phyloP scores from a whole-genome alignment of 306 rosid genomes.

The Trifolium fragiferum region DNA sequence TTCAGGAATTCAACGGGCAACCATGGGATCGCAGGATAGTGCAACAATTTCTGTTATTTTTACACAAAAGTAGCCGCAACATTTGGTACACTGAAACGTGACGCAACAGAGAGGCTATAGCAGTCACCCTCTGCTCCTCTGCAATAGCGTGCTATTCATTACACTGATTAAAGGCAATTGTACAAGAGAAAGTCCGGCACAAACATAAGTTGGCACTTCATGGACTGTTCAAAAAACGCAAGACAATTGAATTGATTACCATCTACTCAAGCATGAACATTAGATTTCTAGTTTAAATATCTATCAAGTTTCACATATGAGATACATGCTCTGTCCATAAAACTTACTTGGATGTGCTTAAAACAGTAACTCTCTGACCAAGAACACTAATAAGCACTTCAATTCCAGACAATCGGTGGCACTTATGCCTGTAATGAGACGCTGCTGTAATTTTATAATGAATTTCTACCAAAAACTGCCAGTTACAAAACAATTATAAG shows the following conservation, averaged over 20 bases:
- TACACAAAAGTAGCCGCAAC: background rate
- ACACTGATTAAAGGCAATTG: background rate
- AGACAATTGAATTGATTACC: background rate
- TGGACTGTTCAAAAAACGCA: background rate
- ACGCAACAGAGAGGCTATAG: background rate
- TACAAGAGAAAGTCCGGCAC: background rate
- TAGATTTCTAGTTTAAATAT: constrained; percentile 16
- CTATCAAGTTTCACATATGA: background rate
- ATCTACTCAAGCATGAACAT: constrained; percentile 13
- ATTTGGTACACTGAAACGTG: background rate
- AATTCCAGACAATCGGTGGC: constrained; percentile 82
- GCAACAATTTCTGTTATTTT: background rate
- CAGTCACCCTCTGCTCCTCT: background rate
- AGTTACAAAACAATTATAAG: constrained; percentile 40
- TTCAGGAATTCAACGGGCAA: no score
- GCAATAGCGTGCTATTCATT: background rate
- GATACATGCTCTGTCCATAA: constrained; percentile 16
- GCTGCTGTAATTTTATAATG: constrained; percentile 88
- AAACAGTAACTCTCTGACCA: constrained; percentile 73
- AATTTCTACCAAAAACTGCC: constrained; percentile 85
- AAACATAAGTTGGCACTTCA: constrained; percentile 2
- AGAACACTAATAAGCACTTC: constrained; percentile 77
- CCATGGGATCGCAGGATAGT: no score
- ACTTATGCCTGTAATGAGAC: constrained; percentile 80
- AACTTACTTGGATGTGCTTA: constrained; percentile 87